Evolutionary conservation across 129 eudicot species (phyloP), one percentile per base, ranked within the genome.

Genomic region (Flaveria trinervia): DNA sequence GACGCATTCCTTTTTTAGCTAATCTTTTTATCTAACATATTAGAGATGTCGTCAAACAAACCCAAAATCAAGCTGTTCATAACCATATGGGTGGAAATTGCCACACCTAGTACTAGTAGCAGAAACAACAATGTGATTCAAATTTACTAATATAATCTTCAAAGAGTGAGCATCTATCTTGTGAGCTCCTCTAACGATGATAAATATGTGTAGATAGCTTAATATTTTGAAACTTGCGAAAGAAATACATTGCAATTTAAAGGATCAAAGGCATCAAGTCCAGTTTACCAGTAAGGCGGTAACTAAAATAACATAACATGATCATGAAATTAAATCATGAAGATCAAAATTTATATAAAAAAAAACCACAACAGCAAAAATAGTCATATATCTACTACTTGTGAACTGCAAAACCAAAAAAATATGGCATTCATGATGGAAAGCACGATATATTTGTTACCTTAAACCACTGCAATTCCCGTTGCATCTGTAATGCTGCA

Each of bases 401-500:
- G 6, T 22, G 33, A 22, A 14, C 8, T 22, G 28, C 2, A 17
- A 66, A 0, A 65, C 10, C 23, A n/a, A 36, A 39, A 65, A 65
- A 33, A 30, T 18, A 39, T 6, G 5, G 7, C 9, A 39, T 41
- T 60, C 12, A 60, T 60, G 5, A 60, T 60, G 66, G 41, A 23
- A 57, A 59, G 25, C 16, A 56, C 6, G 3, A 71, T 17, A 57
- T 23, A 41, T 50, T 30, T 44, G 16, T 59, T 80, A 84, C 88
- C 88, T 84, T 77, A 68, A 77, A 84, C 88, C 88, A 84, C 14
- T 84, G 85, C 71, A 84, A 48, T 65, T 84, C 88, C 1, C 80
- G 82, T 41, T 84, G 88, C 88, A 84, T 84, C 52, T 84, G 88
- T 60, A 84, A 75, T 7, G 88, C 85, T 73, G 88, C 83, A 26